Conservation (phyloP, 176 grass and related monocot genomes). For the Carex scoparia region DNA sequence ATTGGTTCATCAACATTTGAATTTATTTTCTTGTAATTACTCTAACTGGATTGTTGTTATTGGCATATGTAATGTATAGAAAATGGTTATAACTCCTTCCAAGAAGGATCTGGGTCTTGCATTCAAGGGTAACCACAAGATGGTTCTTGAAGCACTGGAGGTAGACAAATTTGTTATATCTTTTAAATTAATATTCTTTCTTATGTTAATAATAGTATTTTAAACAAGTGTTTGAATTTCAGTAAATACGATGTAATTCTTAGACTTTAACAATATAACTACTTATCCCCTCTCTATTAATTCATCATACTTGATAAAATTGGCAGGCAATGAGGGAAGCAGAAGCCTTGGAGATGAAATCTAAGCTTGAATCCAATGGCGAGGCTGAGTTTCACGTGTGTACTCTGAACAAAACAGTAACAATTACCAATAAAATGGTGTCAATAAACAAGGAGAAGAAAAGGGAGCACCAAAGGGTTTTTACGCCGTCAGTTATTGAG, state of each 20-base stretch:
- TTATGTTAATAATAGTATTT: background rate
- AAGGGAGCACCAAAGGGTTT: slow-evolving; percentile 76
- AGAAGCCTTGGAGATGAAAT: slow-evolving; percentile 82
- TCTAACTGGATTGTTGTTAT: slow-evolving; percentile 25
- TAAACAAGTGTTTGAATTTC: background rate
- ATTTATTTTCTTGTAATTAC: slow-evolving; percentile 13
- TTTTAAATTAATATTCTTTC: background rate
- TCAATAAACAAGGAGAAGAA: slow-evolving; percentile 84
- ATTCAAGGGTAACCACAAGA: slow-evolving; percentile 82
- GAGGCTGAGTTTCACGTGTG: slow-evolving; percentile 50
- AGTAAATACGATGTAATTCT: background rate
- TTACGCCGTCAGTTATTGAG: slow-evolving; percentile 90
- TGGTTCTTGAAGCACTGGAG: slow-evolving; percentile 86
- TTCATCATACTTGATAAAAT: slow-evolving; percentile 5
- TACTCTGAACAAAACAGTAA: slow-evolving; percentile 32
- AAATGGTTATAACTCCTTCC: slow-evolving; percentile 84
- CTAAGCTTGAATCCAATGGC: slow-evolving; percentile 57
- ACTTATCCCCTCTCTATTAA: background rate
- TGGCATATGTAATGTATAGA: slow-evolving; percentile 30
- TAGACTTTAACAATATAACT: too few relatives aligned
- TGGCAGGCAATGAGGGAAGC: slow-evolving; percentile 60
- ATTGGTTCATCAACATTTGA: background rate
- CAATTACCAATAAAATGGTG: slow-evolving; percentile 71
- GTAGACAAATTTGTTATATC: slow-evolving; percentile 28
- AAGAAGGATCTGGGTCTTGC: slow-evolving; percentile 94